phyloP scores from a whole-genome alignment of 257 asterid genomes.

The Solanum ahanhuiri region DNA sequence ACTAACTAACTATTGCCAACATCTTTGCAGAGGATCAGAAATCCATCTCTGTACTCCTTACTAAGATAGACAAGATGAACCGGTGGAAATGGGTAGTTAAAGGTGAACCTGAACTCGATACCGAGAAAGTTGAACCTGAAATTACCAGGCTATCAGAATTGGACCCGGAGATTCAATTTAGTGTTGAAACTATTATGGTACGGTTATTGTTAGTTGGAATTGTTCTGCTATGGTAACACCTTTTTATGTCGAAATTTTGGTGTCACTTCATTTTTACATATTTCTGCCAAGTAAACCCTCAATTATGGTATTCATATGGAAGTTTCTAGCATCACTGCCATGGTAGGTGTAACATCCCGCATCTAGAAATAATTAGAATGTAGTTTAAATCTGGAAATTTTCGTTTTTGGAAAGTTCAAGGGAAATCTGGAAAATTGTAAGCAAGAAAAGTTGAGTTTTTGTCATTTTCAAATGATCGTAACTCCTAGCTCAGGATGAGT shows the following conservation, averaged over 20 bases:
- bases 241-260: neutral
- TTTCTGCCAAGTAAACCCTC: neutral
- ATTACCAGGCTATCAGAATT: conserved; percentile 51
- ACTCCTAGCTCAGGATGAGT: no score
- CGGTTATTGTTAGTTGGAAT: neutral
- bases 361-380: no score
- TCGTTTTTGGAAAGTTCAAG: no score
- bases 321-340: neutral
- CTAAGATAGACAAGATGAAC: conserved; percentile 68
- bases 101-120: conserved; percentile 77
- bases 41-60: conserved; percentile 57
- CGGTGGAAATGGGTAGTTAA: conserved; percentile 83
- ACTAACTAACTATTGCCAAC: neutral
- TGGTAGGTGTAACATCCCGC: no score
- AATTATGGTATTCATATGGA: neutral
- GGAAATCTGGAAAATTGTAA: no score
- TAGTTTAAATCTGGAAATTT: no score
- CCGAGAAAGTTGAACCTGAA: conserved; percentile 75
- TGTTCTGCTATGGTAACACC: neutral
- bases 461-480: no score
- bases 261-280: neutral
- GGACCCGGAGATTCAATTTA: conserved; percentile 67
- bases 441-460: no score
- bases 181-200: conserved; percentile 84
- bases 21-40: conserved; percentile 62